These are phyloP conservation scores for Cairneyella variabilis DNA, from an alignment of 495 filamentous ascomycete genomes.

Conservation along the genomic window DNA sequence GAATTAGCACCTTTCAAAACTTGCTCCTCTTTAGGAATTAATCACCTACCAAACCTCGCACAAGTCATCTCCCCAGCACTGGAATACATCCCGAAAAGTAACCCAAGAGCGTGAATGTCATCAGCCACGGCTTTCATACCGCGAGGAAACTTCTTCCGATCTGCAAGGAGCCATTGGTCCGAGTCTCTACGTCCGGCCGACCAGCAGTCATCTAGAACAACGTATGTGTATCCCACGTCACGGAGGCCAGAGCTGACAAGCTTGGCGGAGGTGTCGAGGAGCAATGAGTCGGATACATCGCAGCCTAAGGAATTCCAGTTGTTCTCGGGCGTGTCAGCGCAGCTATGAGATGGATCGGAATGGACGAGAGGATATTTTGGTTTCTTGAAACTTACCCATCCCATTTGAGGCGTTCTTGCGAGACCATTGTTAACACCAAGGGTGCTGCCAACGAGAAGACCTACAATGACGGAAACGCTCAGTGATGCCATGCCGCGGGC, in stretches of 20 bases:
- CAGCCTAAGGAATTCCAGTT: constrained; percentile 31
- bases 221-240: constrained; percentile 53
- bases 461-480: neutral
- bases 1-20: neutral
- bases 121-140: constrained; percentile 29
- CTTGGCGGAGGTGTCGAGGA: constrained; percentile 39
- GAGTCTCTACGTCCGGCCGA: constrained; percentile 32
- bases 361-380: neutral
- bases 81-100: constrained; percentile 34
- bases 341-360: neutral
- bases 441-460: constrained; percentile 1
- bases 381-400: constrained; percentile 14
- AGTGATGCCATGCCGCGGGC: constrained; percentile 1
- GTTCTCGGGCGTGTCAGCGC: constrained; percentile 6
- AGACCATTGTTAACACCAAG: constrained; percentile 18
- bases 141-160: constrained; percentile 23
- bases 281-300: constrained; percentile 42
- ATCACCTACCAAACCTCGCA: constrained; percentile 25
- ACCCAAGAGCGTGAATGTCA: constrained; percentile 26
- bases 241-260: constrained; percentile 45
- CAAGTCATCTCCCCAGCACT: constrained; percentile 32
- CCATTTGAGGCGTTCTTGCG: constrained; percentile 19
- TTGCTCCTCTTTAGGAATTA: neutral
- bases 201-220: constrained; percentile 56
- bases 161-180: constrained; percentile 15